Conservation (phyloP, 495 filamentous ascomycete species). For the Podospora comata region DNA sequence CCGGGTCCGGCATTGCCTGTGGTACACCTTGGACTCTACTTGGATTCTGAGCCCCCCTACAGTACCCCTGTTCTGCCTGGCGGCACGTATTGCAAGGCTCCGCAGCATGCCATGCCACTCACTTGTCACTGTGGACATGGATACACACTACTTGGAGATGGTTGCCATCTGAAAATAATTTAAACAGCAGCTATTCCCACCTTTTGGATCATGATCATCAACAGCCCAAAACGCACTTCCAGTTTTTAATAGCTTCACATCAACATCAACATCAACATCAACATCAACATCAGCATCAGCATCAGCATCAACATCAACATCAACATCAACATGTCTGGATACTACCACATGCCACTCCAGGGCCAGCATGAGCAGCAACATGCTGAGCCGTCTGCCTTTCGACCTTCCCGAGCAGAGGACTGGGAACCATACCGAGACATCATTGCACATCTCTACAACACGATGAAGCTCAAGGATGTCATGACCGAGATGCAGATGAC, state of each 20-base stretch:
- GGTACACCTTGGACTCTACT: neutral
- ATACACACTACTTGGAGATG: neutral
- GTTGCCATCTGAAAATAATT: conserved; percentile 6
- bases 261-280: conserved; percentile 8
- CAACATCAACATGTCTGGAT: conserved; percentile 13
- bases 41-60: neutral
- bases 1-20: neutral
- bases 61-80: conserved; percentile 1
- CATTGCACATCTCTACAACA: conserved; percentile 35
- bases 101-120: neutral
- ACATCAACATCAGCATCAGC: conserved; percentile 18
- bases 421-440: conserved; percentile 38
- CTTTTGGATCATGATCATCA: neutral
- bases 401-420: conserved; percentile 36
- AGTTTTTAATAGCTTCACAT: neutral
- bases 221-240: neutral
- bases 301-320: too few species aligned
- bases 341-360: conserved; percentile 16
- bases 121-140: neutral
- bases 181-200: neutral
- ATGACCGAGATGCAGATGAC: conserved; percentile 34
- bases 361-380: conserved; percentile 10
- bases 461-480: conserved; percentile 37
- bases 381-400: conserved; percentile 20
- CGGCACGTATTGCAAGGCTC: conserved; percentile 1